These are phyloP conservation scores for Globisporangium spiculum DNA, from an alignment of 352 stramenopile species.

Conservation along the genomic window DNA sequence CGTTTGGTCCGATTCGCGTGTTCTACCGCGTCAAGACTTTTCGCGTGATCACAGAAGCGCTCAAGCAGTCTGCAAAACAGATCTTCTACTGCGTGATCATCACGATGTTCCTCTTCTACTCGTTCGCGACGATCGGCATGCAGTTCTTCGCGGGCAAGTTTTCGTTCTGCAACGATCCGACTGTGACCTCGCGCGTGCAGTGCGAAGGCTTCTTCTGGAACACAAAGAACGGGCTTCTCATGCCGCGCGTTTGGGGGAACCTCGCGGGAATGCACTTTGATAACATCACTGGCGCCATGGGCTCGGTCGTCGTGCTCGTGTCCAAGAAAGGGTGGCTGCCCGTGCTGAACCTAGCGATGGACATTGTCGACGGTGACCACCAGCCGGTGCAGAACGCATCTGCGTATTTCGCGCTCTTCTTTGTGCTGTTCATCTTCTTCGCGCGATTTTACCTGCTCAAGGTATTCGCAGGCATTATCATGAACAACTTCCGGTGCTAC, in stretches of 20 bases:
- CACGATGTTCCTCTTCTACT: conserved; percentile 79
- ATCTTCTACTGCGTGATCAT: conserved; percentile 85
- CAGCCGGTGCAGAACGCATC: conserved; percentile 71
- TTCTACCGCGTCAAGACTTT: conserved; percentile 87
- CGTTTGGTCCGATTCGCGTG: conserved; percentile 79
- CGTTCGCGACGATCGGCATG: conserved; percentile 83
- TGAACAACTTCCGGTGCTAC: conserved; percentile 86
- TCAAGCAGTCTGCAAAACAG: conserved; percentile 68
- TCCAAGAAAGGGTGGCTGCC: conserved; percentile 86
- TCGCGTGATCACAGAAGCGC: conserved; percentile 76
- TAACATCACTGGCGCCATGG: conserved; percentile 74
- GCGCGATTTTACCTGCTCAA: conserved; percentile 76
- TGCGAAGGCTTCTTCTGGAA: conserved; percentile 75
- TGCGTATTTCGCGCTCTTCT: conserved; percentile 80
- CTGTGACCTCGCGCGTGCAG: conserved; percentile 34
- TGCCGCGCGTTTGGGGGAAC: conserved; percentile 78
- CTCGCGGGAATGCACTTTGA: conserved; percentile 80
- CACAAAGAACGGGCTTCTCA: conserved; percentile 44
- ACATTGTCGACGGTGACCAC: conserved; percentile 68
- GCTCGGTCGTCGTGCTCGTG: conserved; percentile 73
- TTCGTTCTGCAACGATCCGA: conserved; percentile 75
- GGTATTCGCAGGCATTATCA: conserved; percentile 78
- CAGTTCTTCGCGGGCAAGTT: conserved; percentile 82
- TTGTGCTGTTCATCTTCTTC: conserved; percentile 78
- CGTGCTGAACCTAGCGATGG: conserved; percentile 81